Percentiles rank a stretch among this genome's conserved stretches.
Conservation (phyloP, 1,284 basidiomycete species). For the Heimioporus retisporus region DNA sequence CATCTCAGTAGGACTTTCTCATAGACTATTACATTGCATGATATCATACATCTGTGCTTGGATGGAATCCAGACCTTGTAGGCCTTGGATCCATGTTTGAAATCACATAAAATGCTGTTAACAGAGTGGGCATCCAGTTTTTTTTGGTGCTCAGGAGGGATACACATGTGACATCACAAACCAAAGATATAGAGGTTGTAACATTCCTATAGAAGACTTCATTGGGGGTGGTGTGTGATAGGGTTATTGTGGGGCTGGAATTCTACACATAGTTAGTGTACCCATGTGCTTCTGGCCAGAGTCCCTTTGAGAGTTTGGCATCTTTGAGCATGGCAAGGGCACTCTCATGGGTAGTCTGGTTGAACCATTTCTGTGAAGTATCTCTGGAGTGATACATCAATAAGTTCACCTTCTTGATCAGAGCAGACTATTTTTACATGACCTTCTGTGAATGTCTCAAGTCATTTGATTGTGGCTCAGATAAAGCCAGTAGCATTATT, state of each 20-base stretch:
- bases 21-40: constrained; percentile 1
- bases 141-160: not conserved
- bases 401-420: constrained; percentile 7
- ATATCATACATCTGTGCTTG: constrained; percentile 1
- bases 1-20: not conserved
- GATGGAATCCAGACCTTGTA: constrained; percentile 8
- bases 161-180: too few relatives aligned
- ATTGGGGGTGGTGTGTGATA: too few relatives aligned
- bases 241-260: not conserved
- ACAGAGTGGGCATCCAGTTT: constrained; percentile 11
- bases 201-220: too few relatives aligned
- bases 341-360: constrained; percentile 5
- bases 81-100: not conserved
- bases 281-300: too few relatives aligned
- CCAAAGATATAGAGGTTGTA: too few relatives aligned
- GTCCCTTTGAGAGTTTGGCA: too few relatives aligned
- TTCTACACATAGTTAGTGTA: constrained; percentile 3
- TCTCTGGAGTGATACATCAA: not conserved
- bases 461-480: not conserved
- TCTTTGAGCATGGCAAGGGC: too few relatives aligned
- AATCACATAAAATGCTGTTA: not conserved
- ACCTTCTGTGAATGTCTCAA: not conserved
- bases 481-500: not conserved
- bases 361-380: not conserved
- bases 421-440: constrained; percentile 10